phyloP scores from a whole-genome alignment of 2,329 filamentous ascomycete species.

The Rhynchosporium graminicola region DNA sequence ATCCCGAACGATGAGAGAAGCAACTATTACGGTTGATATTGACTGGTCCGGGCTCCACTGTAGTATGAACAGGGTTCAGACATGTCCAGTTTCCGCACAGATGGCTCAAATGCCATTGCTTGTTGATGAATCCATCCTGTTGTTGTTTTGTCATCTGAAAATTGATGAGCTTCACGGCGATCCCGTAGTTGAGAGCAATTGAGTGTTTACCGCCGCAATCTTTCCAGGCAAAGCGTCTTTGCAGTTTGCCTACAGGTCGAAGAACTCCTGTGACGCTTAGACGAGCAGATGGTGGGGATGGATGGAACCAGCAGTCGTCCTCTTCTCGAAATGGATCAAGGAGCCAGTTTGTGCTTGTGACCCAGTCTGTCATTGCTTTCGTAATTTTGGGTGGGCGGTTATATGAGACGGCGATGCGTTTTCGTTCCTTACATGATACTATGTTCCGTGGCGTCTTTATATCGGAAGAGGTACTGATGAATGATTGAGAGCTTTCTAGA shows the following conservation, averaged over 20 bases:
- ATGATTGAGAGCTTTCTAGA: not conserved
- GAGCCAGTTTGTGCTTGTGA: constrained; percentile 23
- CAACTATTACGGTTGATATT: constrained; percentile 38
- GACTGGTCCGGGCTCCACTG: constrained; percentile 33
- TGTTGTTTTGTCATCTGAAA: constrained; percentile 32
- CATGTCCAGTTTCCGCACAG: constrained; percentile 42
- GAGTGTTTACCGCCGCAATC: constrained; percentile 23
- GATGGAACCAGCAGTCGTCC: constrained; percentile 35
- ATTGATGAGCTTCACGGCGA: constrained; percentile 32
- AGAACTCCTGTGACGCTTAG: constrained; percentile 19
- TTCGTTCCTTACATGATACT: constrained; percentile 23
- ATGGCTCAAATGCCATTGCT: constrained; percentile 39
- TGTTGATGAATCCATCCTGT: constrained; percentile 36
- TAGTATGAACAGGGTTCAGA: constrained; percentile 36
- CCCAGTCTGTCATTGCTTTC: constrained; percentile 29
- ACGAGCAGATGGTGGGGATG: constrained; percentile 27
- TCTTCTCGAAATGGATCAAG: constrained; percentile 30
- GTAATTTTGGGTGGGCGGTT: constrained; percentile 23
- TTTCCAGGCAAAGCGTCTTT: constrained; percentile 28
- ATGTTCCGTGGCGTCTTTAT: constrained; percentile 17
- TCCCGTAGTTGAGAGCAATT: constrained; percentile 34
- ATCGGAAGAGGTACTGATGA: not conserved
- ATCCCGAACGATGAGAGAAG: constrained; percentile 34
- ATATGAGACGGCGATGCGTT: constrained; percentile 26
- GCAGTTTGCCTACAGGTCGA: constrained; percentile 26